Percentiles rank a stretch among this genome's conserved stretches.
Evolutionary conservation across 202 grass and related monocot species (phyloP).

Genomic region (Schoenoplectus triqueter): DNA sequence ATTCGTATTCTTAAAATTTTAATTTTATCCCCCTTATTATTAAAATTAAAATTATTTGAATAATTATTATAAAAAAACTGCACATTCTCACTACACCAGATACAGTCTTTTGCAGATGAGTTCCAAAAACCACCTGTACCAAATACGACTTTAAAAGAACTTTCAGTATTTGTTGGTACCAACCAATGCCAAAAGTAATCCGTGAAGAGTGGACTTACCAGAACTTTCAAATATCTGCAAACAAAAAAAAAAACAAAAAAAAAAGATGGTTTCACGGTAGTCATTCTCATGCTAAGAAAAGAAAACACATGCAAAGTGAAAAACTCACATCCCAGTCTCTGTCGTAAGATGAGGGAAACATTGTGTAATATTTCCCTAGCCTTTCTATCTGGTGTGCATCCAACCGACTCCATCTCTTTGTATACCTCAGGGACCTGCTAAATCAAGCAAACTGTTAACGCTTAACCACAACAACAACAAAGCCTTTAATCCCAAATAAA

Average conservation of each 20-base stretch:
- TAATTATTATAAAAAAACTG: too few species aligned
- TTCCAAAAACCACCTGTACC: not conserved
- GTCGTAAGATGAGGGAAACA: constrained; percentile 53
- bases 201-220: not conserved
- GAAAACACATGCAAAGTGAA: not conserved
- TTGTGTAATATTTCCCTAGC: constrained; percentile 77
- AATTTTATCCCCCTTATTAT: too few species aligned
- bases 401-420: constrained; percentile 67
- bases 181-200: not conserved
- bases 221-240: constrained; percentile 31
- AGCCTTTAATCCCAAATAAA: too few species aligned
- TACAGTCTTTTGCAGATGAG: constrained; percentile 1
- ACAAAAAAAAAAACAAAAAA: too few species aligned
- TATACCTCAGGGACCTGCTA: constrained; percentile 46
- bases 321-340: constrained; percentile 61
- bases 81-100: not conserved
- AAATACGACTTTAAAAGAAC: not conserved
- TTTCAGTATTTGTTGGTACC: not conserved
- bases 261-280: not conserved
- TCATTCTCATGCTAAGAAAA: not conserved
- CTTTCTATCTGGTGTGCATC: constrained; percentile 90
- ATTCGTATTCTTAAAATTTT: too few species aligned
- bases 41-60: too few species aligned
- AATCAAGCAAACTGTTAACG: not conserved
- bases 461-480: too few species aligned